Evolutionary conservation across 345 rosid genomes (phyloP).

Genomic region (Hypericum androsaemum): DNA sequence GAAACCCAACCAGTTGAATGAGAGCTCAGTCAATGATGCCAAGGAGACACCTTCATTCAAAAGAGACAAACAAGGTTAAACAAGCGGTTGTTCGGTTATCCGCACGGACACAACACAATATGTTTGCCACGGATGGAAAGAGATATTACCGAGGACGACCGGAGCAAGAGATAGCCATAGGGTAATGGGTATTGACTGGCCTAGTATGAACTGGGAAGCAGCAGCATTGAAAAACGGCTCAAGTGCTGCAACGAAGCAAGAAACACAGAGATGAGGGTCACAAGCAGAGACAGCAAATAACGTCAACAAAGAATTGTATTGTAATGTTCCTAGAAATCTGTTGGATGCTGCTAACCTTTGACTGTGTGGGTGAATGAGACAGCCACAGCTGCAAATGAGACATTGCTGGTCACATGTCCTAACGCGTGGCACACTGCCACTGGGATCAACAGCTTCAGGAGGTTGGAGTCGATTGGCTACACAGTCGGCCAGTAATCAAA

Average conservation of each 20-base stretch:
- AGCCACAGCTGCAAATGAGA: conserved; percentile 95
- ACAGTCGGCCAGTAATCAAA: conserved; percentile 8
- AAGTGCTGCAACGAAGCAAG: conserved; percentile 46
- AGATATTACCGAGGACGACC: conserved; percentile 61
- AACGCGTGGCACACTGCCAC: conserved; percentile 90
- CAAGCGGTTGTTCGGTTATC: too few species aligned
- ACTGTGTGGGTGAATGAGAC: conserved; percentile 94
- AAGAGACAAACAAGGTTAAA: too few species aligned
- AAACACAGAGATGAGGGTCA: background rate
- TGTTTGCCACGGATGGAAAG: background rate
- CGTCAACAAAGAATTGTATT: too few species aligned
- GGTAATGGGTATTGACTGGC: conserved; percentile 70
- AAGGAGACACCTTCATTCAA: conserved; percentile 56
- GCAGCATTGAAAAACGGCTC: conserved; percentile 98
- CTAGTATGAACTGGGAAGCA: conserved; percentile 86
- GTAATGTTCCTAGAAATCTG: too few species aligned
- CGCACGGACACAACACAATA: too few species aligned
- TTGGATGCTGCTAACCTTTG: conserved; percentile 42
- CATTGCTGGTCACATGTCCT: conserved; percentile 91
- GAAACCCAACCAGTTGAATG: conserved; percentile 94
- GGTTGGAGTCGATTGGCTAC: conserved; percentile 77
- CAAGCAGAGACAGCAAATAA: conserved; percentile 1
- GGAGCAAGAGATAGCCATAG: conserved; percentile 91
- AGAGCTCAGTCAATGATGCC: conserved; percentile 91
- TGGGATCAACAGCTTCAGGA: conserved; percentile 73